Evolutionary conservation across 768 basidiomycete species (phyloP), one percentile per base, ranked within the genome.

Genomic region (Strobilomyces dryophilus): DNA sequence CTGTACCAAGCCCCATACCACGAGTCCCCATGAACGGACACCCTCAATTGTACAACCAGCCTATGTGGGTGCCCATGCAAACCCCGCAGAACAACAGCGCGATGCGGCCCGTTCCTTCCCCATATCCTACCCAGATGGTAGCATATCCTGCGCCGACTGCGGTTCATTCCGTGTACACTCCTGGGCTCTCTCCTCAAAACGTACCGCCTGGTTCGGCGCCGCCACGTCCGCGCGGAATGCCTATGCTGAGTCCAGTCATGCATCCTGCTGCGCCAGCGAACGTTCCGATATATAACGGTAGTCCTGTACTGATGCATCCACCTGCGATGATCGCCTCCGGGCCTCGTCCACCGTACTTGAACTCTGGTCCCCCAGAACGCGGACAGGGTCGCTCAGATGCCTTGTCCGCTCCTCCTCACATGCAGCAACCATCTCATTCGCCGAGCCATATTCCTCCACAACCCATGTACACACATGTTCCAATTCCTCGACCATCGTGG

Each of bases 211-310:
- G 72, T 12, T 57, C 63, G 29, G 63, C 62, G 7, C 73, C 66
- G 32, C 65, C 61, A 29, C 72, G 82, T 46, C 77, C 77, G 20
- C 82, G 81, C 24, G 76, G 73, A 47, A 71, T 87, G 70, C 68
- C 79, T 14, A 70, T 86, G 66, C 79, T 89, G 70, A 89, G 87
- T 64, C 89, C 89, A n/a, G 79, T 79, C n/a, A 76, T 87, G 72
- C 70, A 79, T 32, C 79, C 79, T 65, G 77, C 81, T n/a, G 71
- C 73, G 21, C 70, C 77, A 47, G 63, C 61, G 8, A 71, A 63
- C 45, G 53, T 67, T 45, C 65, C 76, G 15, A 83, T 89, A 79
- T 89, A 88, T 66, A 77, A 75, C 6, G 71, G 77, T 35, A 89
- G 86, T 62, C 87, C 88, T 11, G 81, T 83, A 17, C 66, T 90